A percentile compares a stretch with the other conserved stretches of the same genome.
Conservation (phyloP, 805 yeast species). For the Priceomyces fermenticarens region DNA sequence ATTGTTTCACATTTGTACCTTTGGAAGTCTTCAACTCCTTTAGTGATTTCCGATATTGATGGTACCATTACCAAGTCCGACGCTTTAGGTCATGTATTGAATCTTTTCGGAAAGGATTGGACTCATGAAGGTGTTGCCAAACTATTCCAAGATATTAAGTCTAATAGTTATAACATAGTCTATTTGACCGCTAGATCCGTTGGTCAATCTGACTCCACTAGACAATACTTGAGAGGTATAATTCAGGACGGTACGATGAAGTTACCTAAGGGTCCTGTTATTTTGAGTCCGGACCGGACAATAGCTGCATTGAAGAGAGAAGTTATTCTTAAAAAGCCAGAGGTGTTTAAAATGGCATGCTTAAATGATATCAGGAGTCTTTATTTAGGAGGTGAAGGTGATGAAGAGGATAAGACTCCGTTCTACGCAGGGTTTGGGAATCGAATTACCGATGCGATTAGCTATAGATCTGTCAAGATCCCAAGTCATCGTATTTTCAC, state of each 20-base stretch:
- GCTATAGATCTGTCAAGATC: slow-evolving; percentile 88
- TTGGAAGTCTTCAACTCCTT: slow-evolving; percentile 83
- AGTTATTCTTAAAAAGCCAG: slow-evolving; percentile 91
- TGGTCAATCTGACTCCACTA: slow-evolving; percentile 90
- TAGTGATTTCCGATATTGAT: slow-evolving; percentile 95
- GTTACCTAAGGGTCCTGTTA: slow-evolving; percentile 89
- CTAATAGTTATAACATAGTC: slow-evolving; percentile 90
- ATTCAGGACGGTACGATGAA: slow-evolving; percentile 67
- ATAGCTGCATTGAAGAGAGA: slow-evolving; percentile 93
- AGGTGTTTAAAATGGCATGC: slow-evolving; percentile 98
- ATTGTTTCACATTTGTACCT: slow-evolving; percentile 70
- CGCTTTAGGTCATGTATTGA: slow-evolving; percentile 93
- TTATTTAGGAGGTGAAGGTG: slow-evolving; percentile 38
- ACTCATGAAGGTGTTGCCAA: slow-evolving; percentile 95
- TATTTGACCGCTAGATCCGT: slow-evolving; percentile 93
- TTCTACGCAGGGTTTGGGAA: slow-evolving; percentile 98
- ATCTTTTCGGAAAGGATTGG: slow-evolving; percentile 96
- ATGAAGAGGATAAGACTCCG: slow-evolving; percentile 59
- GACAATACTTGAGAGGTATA: slow-evolving; percentile 76
- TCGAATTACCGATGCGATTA: slow-evolving; percentile 91
- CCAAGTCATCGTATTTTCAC: slow-evolving; percentile 95
- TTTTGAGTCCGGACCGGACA: slow-evolving; percentile 91
- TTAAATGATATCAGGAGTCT: slow-evolving; percentile 77
- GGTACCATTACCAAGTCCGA: slow-evolving; percentile 98
- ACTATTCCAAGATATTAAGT: slow-evolving; percentile 78